Base-by-base conservation (phyloP, 2,329 filamentous ascomycete genomes). In the Didymella keratinophila region DNA sequence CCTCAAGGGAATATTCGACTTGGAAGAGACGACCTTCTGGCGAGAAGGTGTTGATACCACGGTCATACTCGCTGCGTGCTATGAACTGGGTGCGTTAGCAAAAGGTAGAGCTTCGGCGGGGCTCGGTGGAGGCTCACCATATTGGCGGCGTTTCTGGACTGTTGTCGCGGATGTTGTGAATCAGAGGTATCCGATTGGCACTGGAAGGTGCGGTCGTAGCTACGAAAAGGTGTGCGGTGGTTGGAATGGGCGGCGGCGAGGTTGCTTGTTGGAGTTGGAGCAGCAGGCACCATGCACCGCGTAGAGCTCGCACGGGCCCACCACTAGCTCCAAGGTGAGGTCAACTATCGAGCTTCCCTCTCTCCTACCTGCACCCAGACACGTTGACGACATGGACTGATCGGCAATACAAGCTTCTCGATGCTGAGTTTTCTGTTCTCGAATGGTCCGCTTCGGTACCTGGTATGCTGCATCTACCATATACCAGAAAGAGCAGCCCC, bases 21-120 rank as follows among this genome's bases (percentile, higher is more conserved):
- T 99, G 95, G 87, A 99, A 99, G 80, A 99, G 91, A 81, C 95
- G 95, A 76, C 95, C 95, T 87, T 99, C 95, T 62, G 95, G 95
- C 72, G 95, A 99, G 87, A 99, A 99, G 86, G 95, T 99, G 87
- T 97, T 98, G 87, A 98, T 97, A 76, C 94, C 94, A 81, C 94
- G 93, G 84, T 98, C 95, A 84, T 99, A 99, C 94, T 99, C 95
- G 78, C 94, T 98, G 84, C 95, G 92, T 86, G 95, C 93, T 87
- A 99, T 98, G 87, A 99, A 99, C 95, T 75, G 67, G 53, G 51
- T 51, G 50, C 36, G 56, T 75, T 65, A 76, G 74, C 64, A 69
- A 47, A 53, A 58, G 53, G 28, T 23, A 60, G 66, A 73, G 71
- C 72, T 73, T 65, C 55, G 58, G 68, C 56, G 67, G 69, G 65